Percentiles rank a stretch among this genome's conserved stretches.
phyloP scores from a whole-genome alignment of 2,329 filamentous ascomycete species.

The Monosporascus sp. region DNA sequence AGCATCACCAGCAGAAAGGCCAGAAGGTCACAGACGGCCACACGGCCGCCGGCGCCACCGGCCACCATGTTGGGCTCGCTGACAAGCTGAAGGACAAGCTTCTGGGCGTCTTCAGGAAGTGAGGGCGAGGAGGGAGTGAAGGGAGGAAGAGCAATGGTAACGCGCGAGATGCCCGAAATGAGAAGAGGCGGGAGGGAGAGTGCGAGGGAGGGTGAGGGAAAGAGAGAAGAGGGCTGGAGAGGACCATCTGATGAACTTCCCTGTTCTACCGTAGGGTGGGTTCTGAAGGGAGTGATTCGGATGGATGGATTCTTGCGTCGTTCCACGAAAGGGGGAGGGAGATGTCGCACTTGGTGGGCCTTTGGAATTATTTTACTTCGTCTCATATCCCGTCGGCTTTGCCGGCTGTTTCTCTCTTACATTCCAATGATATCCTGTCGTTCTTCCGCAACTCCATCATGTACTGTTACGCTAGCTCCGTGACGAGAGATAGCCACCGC shows the following conservation, averaged over 20 bases:
- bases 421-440: slow-evolving; percentile 12
- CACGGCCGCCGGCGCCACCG: slow-evolving; percentile 19
- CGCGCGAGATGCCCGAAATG: not conserved
- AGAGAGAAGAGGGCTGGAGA: too few species aligned
- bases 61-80: slow-evolving; percentile 36
- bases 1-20: slow-evolving; percentile 14
- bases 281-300: too few species aligned
- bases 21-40: slow-evolving; percentile 21
- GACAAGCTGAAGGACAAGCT: slow-evolving; percentile 55
- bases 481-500: not conserved
- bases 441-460: not conserved
- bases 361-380: not conserved
- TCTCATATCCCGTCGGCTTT: slow-evolving; percentile 9
- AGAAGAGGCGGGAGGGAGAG: not conserved
- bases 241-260: not conserved
- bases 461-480: not conserved
- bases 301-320: not conserved
- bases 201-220: too few species aligned
- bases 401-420: slow-evolving; percentile 5
- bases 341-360: not conserved
- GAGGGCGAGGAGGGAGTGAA: not conserved
- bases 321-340: not conserved
- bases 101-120: slow-evolving; percentile 45
- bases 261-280: too few species aligned
- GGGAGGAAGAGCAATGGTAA: not conserved